Conservation (phyloP, 306 rosid genomes). For the Hippophae rhamnoides region DNA sequence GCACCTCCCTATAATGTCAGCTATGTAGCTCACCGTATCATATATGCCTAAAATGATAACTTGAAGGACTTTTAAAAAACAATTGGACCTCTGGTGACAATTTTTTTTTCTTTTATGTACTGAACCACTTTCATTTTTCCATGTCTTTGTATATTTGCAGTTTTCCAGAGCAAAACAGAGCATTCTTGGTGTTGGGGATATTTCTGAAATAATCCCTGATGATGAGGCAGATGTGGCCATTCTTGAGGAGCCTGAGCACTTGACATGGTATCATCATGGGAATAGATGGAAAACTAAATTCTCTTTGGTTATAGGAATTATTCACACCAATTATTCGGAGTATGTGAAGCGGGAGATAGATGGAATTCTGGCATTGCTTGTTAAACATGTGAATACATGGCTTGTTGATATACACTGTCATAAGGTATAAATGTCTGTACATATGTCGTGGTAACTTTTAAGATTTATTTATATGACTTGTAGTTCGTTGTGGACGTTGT, state of each 20-base stretch:
- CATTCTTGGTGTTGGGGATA: constrained; percentile 92
- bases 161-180: constrained; percentile 76
- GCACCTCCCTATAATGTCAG: too few relatives aligned
- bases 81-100: too few relatives aligned
- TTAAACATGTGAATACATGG: constrained; percentile 68
- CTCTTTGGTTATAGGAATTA: constrained; percentile 63
- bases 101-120: neutral
- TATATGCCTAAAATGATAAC: too few relatives aligned
- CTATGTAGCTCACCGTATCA: too few relatives aligned
- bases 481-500: neutral
- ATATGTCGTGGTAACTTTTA: constrained; percentile 15
- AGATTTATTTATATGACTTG: constrained; percentile 1
- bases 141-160: constrained; percentile 27
- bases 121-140: neutral
- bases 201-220: constrained; percentile 74
- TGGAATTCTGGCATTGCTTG: constrained; percentile 66
- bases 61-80: too few relatives aligned
- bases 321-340: constrained; percentile 91
- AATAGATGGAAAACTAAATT: constrained; percentile 92
- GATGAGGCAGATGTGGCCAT: constrained; percentile 21
- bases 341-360: constrained; percentile 96
- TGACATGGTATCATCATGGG: constrained; percentile 98
- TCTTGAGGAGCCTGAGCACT: constrained; percentile 87
- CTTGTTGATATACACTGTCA: constrained; percentile 86
- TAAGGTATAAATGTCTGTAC: constrained; percentile 28